phyloP scores from a whole-genome alignment of 2,329 filamentous ascomycete species.

The Dothideomycetes sp. region DNA sequence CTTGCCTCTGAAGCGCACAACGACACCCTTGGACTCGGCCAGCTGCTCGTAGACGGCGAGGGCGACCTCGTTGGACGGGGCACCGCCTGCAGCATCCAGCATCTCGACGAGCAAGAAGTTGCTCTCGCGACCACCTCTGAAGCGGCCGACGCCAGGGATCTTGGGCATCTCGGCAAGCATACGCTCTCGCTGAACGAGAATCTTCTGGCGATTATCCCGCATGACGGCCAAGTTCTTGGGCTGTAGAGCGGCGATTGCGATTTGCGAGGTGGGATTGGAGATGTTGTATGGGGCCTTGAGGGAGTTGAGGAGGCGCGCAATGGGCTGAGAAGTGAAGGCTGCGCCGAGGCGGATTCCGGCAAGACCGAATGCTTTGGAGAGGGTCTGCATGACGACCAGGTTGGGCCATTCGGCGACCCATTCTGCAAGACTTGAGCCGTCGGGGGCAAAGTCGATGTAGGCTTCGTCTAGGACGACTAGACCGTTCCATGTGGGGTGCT shows the following conservation, averaged over 20 bases:
- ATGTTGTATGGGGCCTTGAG: constrained; percentile 97
- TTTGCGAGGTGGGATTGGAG: constrained; percentile 70
- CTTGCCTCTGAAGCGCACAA: constrained; percentile 87
- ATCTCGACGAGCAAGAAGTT: constrained; percentile 93
- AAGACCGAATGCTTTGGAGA: constrained; percentile 95
- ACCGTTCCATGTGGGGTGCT: constrained; percentile 90
- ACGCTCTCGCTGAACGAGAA: constrained; percentile 67
- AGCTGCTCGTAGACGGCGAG: constrained; percentile 72
- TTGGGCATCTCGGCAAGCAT: constrained; percentile 61
- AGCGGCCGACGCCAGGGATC: constrained; percentile 66
- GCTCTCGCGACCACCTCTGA: constrained; percentile 67
- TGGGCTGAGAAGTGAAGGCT: constrained; percentile 64
- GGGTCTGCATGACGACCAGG: constrained; percentile 92
- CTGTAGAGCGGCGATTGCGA: constrained; percentile 65
- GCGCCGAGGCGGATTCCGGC: constrained; percentile 85
- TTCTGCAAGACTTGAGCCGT: constrained; percentile 71
- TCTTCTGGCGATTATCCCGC: constrained; percentile 55
- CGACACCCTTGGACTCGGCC: constrained; percentile 77
- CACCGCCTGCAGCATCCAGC: constrained; percentile 53
- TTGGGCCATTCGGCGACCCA: constrained; percentile 92
- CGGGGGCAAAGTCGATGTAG: constrained; percentile 86
- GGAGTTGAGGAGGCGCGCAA: constrained; percentile 75
- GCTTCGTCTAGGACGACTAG: constrained; percentile 90
- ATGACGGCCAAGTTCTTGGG: constrained; percentile 60
- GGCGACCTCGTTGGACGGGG: constrained; percentile 69